A percentile compares a stretch with the other conserved stretches of the same genome.
Conservation (phyloP, 169 alveolate genomes). For the Eimeria brunetti region DNA sequence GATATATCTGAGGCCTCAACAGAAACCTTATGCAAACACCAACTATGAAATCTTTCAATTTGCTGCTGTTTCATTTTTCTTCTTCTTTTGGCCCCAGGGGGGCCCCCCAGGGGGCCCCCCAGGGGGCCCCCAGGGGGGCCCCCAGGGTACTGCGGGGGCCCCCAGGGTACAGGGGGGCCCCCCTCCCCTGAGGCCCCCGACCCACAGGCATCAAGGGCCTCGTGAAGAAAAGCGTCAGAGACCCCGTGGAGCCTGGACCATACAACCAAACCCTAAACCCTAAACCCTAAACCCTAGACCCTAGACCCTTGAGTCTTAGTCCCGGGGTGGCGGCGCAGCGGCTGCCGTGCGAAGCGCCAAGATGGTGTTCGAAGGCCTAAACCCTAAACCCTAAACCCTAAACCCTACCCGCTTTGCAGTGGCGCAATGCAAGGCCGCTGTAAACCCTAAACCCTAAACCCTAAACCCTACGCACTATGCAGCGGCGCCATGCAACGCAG, state of each 20-base stretch:
- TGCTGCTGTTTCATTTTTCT: not conserved
- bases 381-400: constrained; percentile 45
- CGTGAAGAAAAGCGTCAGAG: constrained; percentile 27
- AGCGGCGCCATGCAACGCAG: not conserved
- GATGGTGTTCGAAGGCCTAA: not conserved
- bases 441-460: constrained; percentile 23
- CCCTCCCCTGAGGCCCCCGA: constrained; percentile 46
- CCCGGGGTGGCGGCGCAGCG: not conserved
- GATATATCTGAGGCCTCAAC: constrained; percentile 75
- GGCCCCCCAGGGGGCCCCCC: not conserved
- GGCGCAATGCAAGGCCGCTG: not conserved
- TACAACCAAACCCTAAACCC: constrained; percentile 53
- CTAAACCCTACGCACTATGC: not conserved
- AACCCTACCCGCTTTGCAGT: not conserved
- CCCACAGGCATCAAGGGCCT: constrained; percentile 1
- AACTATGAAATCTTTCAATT: not conserved
- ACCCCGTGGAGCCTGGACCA: constrained; percentile 51
- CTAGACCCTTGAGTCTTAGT: not conserved
- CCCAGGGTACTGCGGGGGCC: no score
- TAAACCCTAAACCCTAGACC: constrained; percentile 59
- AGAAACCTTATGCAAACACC: constrained; percentile 11
- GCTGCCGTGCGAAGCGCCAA: not conserved
- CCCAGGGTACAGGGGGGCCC: no score
- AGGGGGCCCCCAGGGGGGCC: no score
- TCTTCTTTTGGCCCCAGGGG: not conserved